Conservation (phyloP, 2,329 filamentous ascomycete species). For the Aspergillus floridensis region DNA sequence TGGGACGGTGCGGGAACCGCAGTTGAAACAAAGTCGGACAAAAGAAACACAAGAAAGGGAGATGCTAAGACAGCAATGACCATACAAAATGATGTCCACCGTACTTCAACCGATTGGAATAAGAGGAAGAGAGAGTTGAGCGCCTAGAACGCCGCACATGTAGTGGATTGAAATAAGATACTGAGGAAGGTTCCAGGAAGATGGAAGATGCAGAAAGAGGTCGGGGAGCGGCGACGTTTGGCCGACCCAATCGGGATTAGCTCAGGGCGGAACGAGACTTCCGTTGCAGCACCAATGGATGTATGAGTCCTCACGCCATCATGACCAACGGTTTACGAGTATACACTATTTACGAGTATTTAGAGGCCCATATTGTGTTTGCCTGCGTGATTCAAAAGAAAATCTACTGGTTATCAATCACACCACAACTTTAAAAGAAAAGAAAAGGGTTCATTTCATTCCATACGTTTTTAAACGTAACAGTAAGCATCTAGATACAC, state of each 20-base stretch:
- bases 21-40: slow-evolving; percentile 12
- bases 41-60: slow-evolving; percentile 19
- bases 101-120: background rate
- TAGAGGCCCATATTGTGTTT: too few species aligned
- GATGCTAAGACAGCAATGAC: slow-evolving; percentile 3
- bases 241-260: slow-evolving; percentile 2
- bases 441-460: slow-evolving; percentile 14
- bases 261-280: background rate
- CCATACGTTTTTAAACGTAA: slow-evolving; percentile 8
- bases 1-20: slow-evolving; percentile 22
- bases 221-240: slow-evolving; percentile 3
- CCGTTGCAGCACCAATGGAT: background rate
- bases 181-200: background rate
- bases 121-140: background rate
- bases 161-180: background rate
- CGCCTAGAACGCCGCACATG: background rate
- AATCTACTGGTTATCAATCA: too few species aligned
- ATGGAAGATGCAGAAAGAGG: background rate
- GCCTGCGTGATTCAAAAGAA: too few species aligned
- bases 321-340: too few species aligned
- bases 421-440: background rate
- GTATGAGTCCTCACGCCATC: too few species aligned
- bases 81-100: slow-evolving; percentile 3
- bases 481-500: slow-evolving; percentile 25
- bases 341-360: too few species aligned